phyloP scores from a whole-genome alignment of 2,329 filamentous ascomycete species.

The Xylaria sp. region DNA sequence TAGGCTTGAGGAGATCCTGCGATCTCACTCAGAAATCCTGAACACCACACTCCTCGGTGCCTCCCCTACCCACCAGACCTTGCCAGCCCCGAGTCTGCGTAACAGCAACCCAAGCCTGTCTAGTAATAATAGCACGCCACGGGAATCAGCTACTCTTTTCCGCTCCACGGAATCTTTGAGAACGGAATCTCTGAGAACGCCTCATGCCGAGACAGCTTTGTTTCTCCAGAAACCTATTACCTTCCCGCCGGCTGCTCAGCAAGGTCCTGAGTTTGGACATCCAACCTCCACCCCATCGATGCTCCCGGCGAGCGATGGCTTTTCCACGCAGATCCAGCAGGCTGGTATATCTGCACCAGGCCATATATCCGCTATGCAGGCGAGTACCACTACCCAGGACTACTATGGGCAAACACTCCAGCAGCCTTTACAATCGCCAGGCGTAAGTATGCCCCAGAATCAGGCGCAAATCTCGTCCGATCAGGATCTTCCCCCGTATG shows the following conservation, averaged over 20 bases:
- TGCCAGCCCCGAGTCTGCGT: slow-evolving; percentile 40
- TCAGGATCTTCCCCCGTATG: slow-evolving; percentile 68
- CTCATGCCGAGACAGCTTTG: slow-evolving; percentile 55
- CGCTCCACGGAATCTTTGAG: slow-evolving; percentile 45
- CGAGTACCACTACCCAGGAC: slow-evolving; percentile 42
- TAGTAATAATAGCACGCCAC: slow-evolving; percentile 53
- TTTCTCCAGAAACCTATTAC: slow-evolving; percentile 56
- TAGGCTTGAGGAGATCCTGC: slow-evolving; percentile 60
- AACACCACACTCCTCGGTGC: slow-evolving; percentile 48
- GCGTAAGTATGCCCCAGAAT: slow-evolving; percentile 47
- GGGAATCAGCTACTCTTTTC: slow-evolving; percentile 45
- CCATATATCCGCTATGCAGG: slow-evolving; percentile 34
- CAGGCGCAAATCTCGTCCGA: slow-evolving; percentile 48
- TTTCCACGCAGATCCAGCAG: slow-evolving; percentile 41
- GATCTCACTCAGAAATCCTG: slow-evolving; percentile 61
- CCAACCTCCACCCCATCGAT: slow-evolving; percentile 41
- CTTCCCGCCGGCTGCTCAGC: slow-evolving; percentile 42
- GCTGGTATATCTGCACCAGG: slow-evolving; percentile 37
- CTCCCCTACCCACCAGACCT: slow-evolving; percentile 33
- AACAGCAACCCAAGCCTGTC: slow-evolving; percentile 47
- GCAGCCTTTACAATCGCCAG: slow-evolving; percentile 52
- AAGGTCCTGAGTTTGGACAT: slow-evolving; percentile 45
- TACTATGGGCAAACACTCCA: slow-evolving; percentile 43
- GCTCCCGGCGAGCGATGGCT: slow-evolving; percentile 43
- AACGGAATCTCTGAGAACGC: slow-evolving; percentile 41